Conservation (phyloP, 805 yeast species). For the Ascoidea rubescens region DNA sequence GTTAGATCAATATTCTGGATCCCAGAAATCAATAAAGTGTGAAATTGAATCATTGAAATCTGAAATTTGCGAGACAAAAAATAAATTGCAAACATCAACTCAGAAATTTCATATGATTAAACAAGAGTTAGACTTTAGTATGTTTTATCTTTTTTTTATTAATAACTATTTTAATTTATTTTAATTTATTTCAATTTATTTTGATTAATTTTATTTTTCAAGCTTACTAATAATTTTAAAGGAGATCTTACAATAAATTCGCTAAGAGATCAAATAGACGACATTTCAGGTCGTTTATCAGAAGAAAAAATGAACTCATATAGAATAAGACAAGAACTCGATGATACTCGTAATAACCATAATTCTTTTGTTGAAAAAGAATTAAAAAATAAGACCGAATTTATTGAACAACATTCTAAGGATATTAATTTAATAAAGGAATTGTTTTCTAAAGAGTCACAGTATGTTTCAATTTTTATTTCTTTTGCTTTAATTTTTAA, state of each 20-base stretch:
- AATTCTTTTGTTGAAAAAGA: too few relatives aligned
- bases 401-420: too few relatives aligned
- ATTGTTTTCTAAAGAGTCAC: too few relatives aligned
- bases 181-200: too few relatives aligned
- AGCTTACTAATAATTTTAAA: not conserved
- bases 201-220: not conserved
- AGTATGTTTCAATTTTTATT: too few relatives aligned
- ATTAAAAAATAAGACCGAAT: too few relatives aligned
- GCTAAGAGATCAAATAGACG: constrained; percentile 24
- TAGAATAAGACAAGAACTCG: too few relatives aligned
- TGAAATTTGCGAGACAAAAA: not conserved
- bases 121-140: not conserved
- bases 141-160: not conserved
- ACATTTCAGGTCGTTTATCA: constrained; percentile 29
- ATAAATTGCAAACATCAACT: not conserved
- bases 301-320: constrained; percentile 26
- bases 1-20: not conserved
- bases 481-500: too few relatives aligned
- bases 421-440: too few relatives aligned
- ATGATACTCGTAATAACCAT: too few relatives aligned
- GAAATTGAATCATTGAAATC: not conserved
- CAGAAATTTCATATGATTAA: not conserved
- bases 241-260: not conserved
- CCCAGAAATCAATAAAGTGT: not conserved
- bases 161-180: too few relatives aligned